Conservation (phyloP, 2,329 filamentous ascomycete genomes). For the Monilinia fructicola region DNA sequence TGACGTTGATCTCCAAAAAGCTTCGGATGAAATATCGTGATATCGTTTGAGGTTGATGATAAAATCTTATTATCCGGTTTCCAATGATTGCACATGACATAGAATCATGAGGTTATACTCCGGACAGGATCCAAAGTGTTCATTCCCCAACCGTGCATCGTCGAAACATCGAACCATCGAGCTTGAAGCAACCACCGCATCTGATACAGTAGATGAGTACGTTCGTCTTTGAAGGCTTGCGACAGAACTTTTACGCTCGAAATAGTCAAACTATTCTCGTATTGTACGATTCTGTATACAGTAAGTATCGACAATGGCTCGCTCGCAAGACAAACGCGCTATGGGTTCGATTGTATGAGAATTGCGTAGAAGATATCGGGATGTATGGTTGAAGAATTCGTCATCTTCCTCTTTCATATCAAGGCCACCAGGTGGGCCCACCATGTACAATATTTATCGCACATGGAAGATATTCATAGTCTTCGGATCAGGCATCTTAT, state of each 20-base stretch:
- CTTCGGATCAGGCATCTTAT: slow-evolving; percentile 4
- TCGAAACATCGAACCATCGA: neutral
- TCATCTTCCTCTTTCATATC: neutral
- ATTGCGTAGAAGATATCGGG: neutral
- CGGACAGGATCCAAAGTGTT: neutral
- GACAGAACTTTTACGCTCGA: neutral
- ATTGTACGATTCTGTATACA: neutral
- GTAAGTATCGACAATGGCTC: neutral
- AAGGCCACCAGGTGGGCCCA: too few relatives aligned
- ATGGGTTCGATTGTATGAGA: neutral
- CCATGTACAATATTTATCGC: neutral
- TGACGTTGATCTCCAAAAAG: neutral
- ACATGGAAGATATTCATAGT: neutral
- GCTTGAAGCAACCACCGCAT: neutral
- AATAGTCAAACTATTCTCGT: neutral
- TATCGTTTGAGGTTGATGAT: neutral
- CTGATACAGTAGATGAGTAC: neutral
- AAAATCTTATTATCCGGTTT: neutral
- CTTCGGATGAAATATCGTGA: neutral
- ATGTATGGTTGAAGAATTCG: neutral
- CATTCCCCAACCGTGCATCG: neutral
- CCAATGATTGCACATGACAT: neutral
- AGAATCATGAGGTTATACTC: neutral
- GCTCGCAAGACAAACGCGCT: neutral
- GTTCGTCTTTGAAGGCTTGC: neutral